These are phyloP conservation scores for Colletotrichum tamarilloi DNA, from an alignment of 2,329 filamentous ascomycete species.

Conservation along the genomic window DNA sequence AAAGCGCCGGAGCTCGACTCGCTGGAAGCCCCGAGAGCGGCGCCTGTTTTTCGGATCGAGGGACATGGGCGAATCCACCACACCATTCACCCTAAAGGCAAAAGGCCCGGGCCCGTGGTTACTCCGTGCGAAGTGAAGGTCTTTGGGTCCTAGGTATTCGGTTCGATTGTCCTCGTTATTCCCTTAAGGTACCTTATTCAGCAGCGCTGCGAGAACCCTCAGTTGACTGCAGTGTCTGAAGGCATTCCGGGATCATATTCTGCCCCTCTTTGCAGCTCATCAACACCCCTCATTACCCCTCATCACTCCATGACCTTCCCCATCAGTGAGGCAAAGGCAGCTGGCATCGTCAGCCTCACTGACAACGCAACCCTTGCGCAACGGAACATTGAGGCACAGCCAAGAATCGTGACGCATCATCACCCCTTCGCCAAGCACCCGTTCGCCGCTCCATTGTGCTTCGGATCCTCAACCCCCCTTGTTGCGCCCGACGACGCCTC, in stretches of 20 bases:
- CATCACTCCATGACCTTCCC: not conserved
- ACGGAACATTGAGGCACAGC: conserved; percentile 7
- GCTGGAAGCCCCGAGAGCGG: conserved; percentile 21
- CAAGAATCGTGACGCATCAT: conserved; percentile 2
- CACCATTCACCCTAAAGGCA: not conserved
- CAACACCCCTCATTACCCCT: conserved; percentile 9
- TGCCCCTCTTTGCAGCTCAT: not conserved
- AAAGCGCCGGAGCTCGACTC: conserved; percentile 4
- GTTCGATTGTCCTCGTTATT: not conserved
- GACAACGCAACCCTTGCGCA: conserved; percentile 4
- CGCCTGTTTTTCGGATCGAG: not conserved
- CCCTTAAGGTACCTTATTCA: not conserved
- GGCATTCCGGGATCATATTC: not conserved
- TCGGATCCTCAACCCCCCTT: not conserved
- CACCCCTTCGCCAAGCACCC: conserved; percentile 6
- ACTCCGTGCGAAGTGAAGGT: no score
- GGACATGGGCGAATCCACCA: not conserved
- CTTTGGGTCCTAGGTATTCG: no score
- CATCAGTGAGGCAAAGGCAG: not conserved
- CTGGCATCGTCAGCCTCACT: conserved; percentile 6
- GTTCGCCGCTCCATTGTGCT: conserved; percentile 13
- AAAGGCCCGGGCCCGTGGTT: not conserved
- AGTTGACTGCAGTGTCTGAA: not conserved
- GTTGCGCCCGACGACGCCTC: not conserved
- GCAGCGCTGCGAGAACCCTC: not conserved